Conservation (phyloP, 768 basidiomycete genomes). For the Paxillus ammoniavirescens region DNA sequence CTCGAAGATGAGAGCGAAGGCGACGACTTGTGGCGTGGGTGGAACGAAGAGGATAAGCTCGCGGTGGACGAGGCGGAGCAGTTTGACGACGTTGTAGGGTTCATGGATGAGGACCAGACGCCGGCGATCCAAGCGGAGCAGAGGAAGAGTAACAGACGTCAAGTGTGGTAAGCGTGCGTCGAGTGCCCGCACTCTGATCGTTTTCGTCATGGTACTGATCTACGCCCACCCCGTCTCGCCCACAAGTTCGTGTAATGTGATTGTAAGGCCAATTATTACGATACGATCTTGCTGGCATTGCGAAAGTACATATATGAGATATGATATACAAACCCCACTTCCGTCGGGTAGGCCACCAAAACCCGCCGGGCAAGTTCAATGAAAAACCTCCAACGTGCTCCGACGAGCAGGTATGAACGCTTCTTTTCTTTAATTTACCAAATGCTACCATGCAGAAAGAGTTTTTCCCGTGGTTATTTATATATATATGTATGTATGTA, state of each 20-base stretch:
- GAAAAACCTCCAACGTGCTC: too few relatives aligned
- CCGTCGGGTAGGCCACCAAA: too few relatives aligned
- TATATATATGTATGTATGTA: not conserved
- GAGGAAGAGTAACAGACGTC: conserved; percentile 6
- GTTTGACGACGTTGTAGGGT: conserved; percentile 33
- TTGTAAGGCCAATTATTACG: not conserved
- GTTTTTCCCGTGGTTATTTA: not conserved
- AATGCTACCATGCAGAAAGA: not conserved
- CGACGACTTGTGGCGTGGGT: conserved; percentile 23
- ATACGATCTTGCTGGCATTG: not conserved
- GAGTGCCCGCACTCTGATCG: not conserved
- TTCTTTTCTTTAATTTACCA: not conserved
- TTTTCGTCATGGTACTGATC: not conserved
- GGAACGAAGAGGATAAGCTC: conserved; percentile 29
- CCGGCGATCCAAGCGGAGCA: conserved; percentile 13
- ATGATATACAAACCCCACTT: too few relatives aligned
- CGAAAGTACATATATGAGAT: too few relatives aligned
- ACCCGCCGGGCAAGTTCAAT: too few relatives aligned
- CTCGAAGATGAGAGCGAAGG: conserved; percentile 6
- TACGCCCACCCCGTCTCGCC: not conserved
- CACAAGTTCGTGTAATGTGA: not conserved
- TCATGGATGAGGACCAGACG: conserved; percentile 33
- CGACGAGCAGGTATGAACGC: not conserved
- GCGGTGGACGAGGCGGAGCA: conserved; percentile 31
- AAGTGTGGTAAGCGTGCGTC: not conserved